A percentile compares a stretch with the other conserved stretches of the same genome.
These are phyloP conservation scores for Conidiobolus incongruus DNA, from an alignment of 371 early-diverging fungal genomes.

Conservation along the genomic window DNA sequence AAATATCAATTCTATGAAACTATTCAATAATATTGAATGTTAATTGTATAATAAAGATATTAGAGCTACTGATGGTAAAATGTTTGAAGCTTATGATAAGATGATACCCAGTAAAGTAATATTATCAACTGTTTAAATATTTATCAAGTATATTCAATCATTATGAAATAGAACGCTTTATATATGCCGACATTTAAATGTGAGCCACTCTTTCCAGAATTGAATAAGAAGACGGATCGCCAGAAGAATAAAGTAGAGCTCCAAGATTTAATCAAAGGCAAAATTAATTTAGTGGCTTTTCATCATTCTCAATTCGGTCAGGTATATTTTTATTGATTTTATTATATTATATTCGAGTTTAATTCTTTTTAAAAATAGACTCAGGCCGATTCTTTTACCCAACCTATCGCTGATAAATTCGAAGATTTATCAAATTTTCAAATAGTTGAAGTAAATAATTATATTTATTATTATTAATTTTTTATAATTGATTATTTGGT, in stretches of 20 bases:
- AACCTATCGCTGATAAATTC: no score
- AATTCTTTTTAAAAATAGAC: no score
- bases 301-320: not conserved
- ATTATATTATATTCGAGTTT: no score
- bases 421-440: not conserved
- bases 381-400: no score
- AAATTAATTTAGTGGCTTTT: slow-evolving; percentile 2
- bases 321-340: no score
- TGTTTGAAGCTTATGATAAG: slow-evolving; percentile 1
- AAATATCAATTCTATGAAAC: not conserved
- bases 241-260: not conserved
- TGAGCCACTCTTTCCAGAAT: not conserved
- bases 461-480: no score
- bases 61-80: not conserved
- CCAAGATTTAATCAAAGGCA: not conserved
- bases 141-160: no score
- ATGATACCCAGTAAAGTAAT: not conserved
- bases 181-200: slow-evolving; percentile 1
- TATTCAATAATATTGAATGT: no score
- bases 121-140: not conserved
- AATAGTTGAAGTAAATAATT: slow-evolving; percentile 2
- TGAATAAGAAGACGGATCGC: no score
- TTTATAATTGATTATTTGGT: not conserved
- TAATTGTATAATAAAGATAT: not conserved
- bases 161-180: not conserved